Percentiles rank a stretch among this genome's conserved stretches.
Evolutionary conservation across 371 early-diverging fungal genomes (phyloP).

Genomic region (Blyttiomyces sp.): DNA sequence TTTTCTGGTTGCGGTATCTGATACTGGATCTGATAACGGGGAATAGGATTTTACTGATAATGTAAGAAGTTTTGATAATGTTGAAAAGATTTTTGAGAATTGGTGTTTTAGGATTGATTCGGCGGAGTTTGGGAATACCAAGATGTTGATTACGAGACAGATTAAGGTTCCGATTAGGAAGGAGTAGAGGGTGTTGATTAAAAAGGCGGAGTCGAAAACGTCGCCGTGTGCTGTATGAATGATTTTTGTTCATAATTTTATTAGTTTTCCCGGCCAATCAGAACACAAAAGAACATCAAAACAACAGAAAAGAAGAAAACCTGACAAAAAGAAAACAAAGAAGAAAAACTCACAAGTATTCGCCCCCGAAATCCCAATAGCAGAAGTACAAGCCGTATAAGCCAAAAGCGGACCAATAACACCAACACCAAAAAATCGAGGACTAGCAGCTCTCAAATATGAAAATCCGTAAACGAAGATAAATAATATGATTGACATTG

Average conservation of each 20-base stretch:
- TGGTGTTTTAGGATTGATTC: constrained; percentile 2
- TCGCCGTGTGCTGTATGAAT: constrained; percentile 5
- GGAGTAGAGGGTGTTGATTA: constrained; percentile 14
- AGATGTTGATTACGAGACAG: background rate
- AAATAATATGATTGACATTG: constrained; percentile 16
- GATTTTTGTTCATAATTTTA: too few relatives aligned
- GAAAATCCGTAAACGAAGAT: constrained; percentile 13
- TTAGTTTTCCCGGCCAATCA: too few relatives aligned
- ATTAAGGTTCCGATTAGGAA: constrained; percentile 20
- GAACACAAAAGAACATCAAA: too few relatives aligned
- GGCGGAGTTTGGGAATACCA: constrained; percentile 15
- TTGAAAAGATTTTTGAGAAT: background rate
- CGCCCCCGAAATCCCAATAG: constrained; percentile 15
- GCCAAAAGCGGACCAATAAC: constrained; percentile 19
- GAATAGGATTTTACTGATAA: background rate
- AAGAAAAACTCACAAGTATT: constrained; percentile 26
- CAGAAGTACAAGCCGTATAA: constrained; percentile 14
- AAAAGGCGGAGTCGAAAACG: constrained; percentile 18
- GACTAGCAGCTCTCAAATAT: constrained; percentile 3
- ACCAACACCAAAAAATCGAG: constrained; percentile 11
- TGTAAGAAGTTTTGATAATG: background rate
- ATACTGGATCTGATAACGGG: background rate
- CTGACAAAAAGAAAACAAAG: too few relatives aligned
- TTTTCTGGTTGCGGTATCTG: background rate
- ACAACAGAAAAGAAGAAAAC: too few relatives aligned